A percentile compares a stretch with the other conserved stretches of the same genome.
Conservation (phyloP, 768 basidiomycete genomes). For the Grammothele lineata region DNA sequence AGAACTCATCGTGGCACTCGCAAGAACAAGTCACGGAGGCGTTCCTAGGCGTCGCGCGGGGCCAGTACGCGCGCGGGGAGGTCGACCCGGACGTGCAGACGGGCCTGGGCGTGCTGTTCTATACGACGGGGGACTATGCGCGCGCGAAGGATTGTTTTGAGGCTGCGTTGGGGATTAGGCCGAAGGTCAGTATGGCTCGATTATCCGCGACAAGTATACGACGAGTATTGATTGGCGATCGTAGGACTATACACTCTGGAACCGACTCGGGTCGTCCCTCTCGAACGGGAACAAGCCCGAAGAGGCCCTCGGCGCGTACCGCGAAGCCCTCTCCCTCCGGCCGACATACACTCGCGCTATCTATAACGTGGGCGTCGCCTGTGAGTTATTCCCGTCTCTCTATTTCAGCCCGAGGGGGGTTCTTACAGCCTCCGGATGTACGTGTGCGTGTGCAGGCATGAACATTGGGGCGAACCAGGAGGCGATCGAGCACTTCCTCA, state of each 20-base stretch:
- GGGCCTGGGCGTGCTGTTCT: constrained; percentile 89
- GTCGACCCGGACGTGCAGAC: constrained; percentile 91
- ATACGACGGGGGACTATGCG: constrained; percentile 81
- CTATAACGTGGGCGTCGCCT: constrained; percentile 97
- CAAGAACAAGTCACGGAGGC: constrained; percentile 75
- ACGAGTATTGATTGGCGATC: neutral
- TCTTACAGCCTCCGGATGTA: too few relatives aligned
- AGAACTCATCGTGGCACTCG: constrained; percentile 74
- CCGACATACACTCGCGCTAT: constrained; percentile 97
- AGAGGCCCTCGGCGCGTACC: constrained; percentile 86
- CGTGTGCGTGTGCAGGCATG: constrained; percentile 73
- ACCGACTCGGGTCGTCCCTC: constrained; percentile 88
- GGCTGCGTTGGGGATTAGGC: constrained; percentile 74
- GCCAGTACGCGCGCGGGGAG: constrained; percentile 68
- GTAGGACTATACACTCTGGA: constrained; percentile 93
- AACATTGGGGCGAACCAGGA: constrained; percentile 96
- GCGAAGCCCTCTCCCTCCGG: constrained; percentile 82
- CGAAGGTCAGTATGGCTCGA: constrained; percentile 57
- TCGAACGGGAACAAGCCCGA: constrained; percentile 95
- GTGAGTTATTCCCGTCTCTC: too few relatives aligned
- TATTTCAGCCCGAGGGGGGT: too few relatives aligned
- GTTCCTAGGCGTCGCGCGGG: constrained; percentile 78
- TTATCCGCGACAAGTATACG: too few relatives aligned
- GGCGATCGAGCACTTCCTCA: constrained; percentile 93
- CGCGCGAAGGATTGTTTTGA: constrained; percentile 94